Evolutionary conservation across 495 filamentous ascomycete species (phyloP).

Genomic region (Pyrenopolyporus hunteri): DNA sequence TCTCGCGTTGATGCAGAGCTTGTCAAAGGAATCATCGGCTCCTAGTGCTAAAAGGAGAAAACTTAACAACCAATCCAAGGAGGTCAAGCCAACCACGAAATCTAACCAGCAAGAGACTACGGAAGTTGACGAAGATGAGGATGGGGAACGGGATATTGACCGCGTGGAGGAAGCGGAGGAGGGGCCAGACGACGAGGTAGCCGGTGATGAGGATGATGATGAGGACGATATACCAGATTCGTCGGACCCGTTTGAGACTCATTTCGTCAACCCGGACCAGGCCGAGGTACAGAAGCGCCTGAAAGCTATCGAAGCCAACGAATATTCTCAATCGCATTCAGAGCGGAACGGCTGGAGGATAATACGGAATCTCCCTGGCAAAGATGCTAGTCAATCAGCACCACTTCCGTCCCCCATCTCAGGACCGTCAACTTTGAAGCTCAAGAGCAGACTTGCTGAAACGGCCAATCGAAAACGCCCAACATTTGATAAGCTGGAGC

Average conservation of each 20-base stretch:
- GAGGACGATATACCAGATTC: conserved; percentile 59
- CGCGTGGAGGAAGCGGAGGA: conserved; percentile 58
- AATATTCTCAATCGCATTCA: conserved; percentile 63
- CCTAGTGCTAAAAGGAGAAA: conserved; percentile 73
- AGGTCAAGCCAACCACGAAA: conserved; percentile 36
- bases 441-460: conserved; percentile 62
- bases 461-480: conserved; percentile 42
- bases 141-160: conserved; percentile 50
- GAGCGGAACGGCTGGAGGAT: conserved; percentile 50
- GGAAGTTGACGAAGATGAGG: conserved; percentile 33
- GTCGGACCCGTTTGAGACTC: conserved; percentile 78
- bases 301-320: conserved; percentile 59
- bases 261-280: conserved; percentile 72
- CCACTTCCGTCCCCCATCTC: conserved; percentile 39
- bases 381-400: conserved; percentile 25
- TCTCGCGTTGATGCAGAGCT: conserved; percentile 68
- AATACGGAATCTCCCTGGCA: conserved; percentile 46
- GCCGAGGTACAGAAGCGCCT: conserved; percentile 57
- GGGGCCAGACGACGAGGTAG: conserved; percentile 45
- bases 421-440: conserved; percentile 56
- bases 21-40: conserved; percentile 59
- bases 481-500: conserved; percentile 58
- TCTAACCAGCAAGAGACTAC: conserved; percentile 28
- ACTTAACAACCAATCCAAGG: conserved; percentile 51
- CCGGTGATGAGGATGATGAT: conserved; percentile 46